Evolutionary conservation across 495 filamentous ascomycete species (phyloP), one percentile per base, ranked within the genome.

Genomic region (Margaritispora aquatica): DNA sequence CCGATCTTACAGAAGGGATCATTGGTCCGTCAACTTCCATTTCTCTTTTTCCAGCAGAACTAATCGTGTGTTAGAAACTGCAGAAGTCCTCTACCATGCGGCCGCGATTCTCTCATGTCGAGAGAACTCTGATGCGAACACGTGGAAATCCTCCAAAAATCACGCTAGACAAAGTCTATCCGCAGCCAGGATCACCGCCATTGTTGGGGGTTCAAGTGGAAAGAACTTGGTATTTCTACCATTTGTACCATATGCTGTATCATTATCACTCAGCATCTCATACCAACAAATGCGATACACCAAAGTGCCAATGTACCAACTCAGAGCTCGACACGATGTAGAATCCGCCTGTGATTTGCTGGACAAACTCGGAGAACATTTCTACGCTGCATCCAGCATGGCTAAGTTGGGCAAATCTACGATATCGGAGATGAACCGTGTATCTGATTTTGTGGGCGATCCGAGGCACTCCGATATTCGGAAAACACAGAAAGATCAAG

Each of bases 231-330:
- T 79, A 15, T 78, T 81, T 8, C 72, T 86, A 26, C 86, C 88
- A 0, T 79, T 89, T 41, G 75, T 90, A 9, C 84, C 87, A 0
- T 90, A 90, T 57, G 82, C 83, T 0, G 69, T 89, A 1, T 78
- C 84, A 0, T 70, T 92, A 2, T 83, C 86, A 0, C 77, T 92
- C 50, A 84, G 83, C 21, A 85, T 90, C 4, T 81, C 82, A 10
- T 92, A 90, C 60, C 80, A 84, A 27, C 85, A 88, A 64, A 83
- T 87, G 73, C 81, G 86, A 17, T 81, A 84, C 53, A 86, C 82
- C 57, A 83, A 76, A 22, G 66, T 88, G 1, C 79, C 81, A 26
- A 84, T 86, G 66, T 84, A 86, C 59, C 78, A 80, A 48, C 77
- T 76, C 20, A 78, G 87, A 21, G 84, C 84, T 11, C 83, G 79